Evolutionary conservation across 768 basidiomycete species (phyloP), one percentile per base, ranked within the genome.

Genomic region (Pholiota molesta): DNA sequence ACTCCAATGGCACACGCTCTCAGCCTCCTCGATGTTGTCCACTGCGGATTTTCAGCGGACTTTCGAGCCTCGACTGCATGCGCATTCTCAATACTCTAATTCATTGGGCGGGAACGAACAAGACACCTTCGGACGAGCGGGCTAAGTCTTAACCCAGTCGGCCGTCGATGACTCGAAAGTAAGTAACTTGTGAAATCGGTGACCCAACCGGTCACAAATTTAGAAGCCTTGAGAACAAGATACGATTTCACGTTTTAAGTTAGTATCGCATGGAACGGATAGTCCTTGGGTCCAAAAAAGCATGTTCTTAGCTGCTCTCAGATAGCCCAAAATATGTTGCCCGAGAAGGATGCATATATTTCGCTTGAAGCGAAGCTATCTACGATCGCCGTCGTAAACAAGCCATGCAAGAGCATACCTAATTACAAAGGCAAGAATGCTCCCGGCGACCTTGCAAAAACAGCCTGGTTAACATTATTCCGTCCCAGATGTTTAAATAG

Each of bases 301-400:
- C n/a, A n/a, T n/a, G n/a, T n/a, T n/a, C n/a, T n/a, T n/a, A 58
- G 47, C 28, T 29, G 57, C 26, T 58, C 45, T 49, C 33, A 14
- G 23, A 29, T 0, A 56, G 17, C 19, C 26, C 52, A 5, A 39
- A 40, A 23, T 35, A 17, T 11, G n/a, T 33, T 33, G 16, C 52
- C 11, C 1, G 11, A 53, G 26, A n/a, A 29, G 10, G 3, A 55
- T 19, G 44, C 28, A 28, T 45, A 19, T 54, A 51, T 17, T 49
- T 54, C 5, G 31, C 14, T 58, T 35, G 47, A 49, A 19, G 23
- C 4, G 4, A 29, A 45, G 14, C 19, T 52, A 74, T 79, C 94
- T 79, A 72, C 96, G 82, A 77, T 95, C 94, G 10, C 94, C 95
- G 69, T 97, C 96, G 72, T 97, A 99, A 47, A 97, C 83, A 58